Conservation (phyloP, 768 basidiomycete genomes). For the Basidioascus undulatus region DNA sequence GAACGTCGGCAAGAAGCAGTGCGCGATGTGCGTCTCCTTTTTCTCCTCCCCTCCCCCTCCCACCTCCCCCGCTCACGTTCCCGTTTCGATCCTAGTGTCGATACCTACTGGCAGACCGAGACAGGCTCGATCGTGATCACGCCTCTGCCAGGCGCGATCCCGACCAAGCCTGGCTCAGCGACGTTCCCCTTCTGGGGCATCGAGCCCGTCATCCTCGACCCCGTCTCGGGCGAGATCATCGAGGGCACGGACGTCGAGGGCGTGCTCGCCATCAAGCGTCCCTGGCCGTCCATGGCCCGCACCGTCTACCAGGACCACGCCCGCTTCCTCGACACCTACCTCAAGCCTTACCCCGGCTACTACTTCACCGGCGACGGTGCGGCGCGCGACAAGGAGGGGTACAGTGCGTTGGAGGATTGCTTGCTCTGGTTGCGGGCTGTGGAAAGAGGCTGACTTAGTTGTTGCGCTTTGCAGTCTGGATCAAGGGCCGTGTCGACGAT, state of each 20-base stretch:
- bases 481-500: slow-evolving; percentile 84
- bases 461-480: slow-evolving; percentile 30
- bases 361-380: slow-evolving; percentile 99
- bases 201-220: slow-evolving; percentile 65
- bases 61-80: no score
- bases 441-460: no score
- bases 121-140: slow-evolving; percentile 89
- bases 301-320: slow-evolving; percentile 82
- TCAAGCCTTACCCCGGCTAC: slow-evolving; percentile 57
- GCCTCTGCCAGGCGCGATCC: slow-evolving; percentile 83
- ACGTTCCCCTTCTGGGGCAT: slow-evolving; percentile 97
- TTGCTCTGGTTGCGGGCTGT: no score
- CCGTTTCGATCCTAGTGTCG: slow-evolving; percentile 4
- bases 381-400: slow-evolving; percentile 76
- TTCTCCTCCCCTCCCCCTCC: background rate
- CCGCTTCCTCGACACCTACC: slow-evolving; percentile 53
- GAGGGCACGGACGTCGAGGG: slow-evolving; percentile 70
- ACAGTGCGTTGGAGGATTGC: no score
- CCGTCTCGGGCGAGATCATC: slow-evolving; percentile 45
- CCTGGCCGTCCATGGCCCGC: slow-evolving; percentile 91
- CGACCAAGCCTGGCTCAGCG: slow-evolving; percentile 87
- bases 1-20: slow-evolving; percentile 63
- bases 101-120: slow-evolving; percentile 64
- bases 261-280: slow-evolving; percentile 56
- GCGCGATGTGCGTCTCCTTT: slow-evolving; percentile 83